These are phyloP conservation scores for Teratosphaeria viscida DNA, from an alignment of 2,329 filamentous ascomycete species.

Conservation along the genomic window DNA sequence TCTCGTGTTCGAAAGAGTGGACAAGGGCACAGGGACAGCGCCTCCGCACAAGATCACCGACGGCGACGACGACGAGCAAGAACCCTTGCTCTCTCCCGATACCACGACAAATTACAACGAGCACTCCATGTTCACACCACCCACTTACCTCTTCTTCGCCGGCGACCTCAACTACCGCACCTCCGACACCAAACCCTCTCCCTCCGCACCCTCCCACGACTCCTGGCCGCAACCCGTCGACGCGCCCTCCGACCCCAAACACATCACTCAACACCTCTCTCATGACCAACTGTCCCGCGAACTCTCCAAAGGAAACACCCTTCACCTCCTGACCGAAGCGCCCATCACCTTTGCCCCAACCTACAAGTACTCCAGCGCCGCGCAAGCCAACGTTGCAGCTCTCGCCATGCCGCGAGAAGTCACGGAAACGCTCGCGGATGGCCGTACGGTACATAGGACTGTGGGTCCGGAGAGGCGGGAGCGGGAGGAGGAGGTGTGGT, in stretches of 20 bases:
- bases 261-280: slow-evolving; percentile 58
- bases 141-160: slow-evolving; percentile 70
- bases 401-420: slow-evolving; percentile 10
- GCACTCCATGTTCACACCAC: slow-evolving; percentile 56
- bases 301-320: slow-evolving; percentile 53
- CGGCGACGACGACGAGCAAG: slow-evolving; percentile 7
- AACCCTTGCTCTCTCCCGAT: slow-evolving; percentile 23
- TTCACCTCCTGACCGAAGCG: slow-evolving; percentile 70
- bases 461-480: background rate
- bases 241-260: slow-evolving; percentile 40
- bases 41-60: slow-evolving; percentile 5
- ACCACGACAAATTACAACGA: slow-evolving; percentile 8
- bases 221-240: slow-evolving; percentile 54
- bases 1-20: slow-evolving; percentile 52
- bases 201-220: slow-evolving; percentile 43
- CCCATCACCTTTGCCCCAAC: slow-evolving; percentile 75
- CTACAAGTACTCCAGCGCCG: slow-evolving; percentile 66
- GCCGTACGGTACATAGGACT: background rate
- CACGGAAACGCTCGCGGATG: slow-evolving; percentile 8
- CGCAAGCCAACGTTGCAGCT: slow-evolving; percentile 18
- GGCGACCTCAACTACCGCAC: slow-evolving; percentile 96
- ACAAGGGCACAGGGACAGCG: background rate
- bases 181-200: slow-evolving; percentile 50
- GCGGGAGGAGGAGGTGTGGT: slow-evolving; percentile 12
- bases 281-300: slow-evolving; percentile 74